Percentiles rank a stretch among this genome's conserved stretches.
phyloP scores from a whole-genome alignment of 2,329 filamentous ascomycete genomes.

The Apiospora arundinis region DNA sequence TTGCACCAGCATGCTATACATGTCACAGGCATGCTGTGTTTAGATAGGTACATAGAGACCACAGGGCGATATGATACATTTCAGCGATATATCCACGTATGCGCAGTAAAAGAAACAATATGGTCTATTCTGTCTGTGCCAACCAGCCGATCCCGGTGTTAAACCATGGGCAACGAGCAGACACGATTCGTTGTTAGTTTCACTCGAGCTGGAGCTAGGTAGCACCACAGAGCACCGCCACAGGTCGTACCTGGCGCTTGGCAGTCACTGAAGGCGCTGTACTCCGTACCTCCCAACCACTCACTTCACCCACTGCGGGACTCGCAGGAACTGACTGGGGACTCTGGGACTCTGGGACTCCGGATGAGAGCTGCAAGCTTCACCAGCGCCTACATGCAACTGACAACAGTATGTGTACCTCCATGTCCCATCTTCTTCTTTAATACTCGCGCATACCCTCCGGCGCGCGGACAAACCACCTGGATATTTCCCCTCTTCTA shows the following conservation, averaged over 20 bases:
- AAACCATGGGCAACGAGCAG: neutral
- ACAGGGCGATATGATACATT: neutral
- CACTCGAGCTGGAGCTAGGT: neutral
- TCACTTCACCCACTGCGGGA: neutral
- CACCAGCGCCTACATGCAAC: constrained; percentile 5
- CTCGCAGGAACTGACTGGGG: neutral
- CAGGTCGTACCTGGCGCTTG: constrained; percentile 16
- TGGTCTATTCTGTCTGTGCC: neutral
- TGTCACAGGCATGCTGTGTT: neutral
- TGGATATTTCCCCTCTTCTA: neutral
- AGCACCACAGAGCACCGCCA: constrained; percentile 8
- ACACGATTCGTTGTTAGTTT: constrained; percentile 1
- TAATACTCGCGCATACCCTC: constrained; percentile 2
- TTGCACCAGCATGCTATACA: neutral
- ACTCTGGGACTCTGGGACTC: too few relatives aligned
- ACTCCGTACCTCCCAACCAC: neutral
- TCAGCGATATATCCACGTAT: too few relatives aligned
- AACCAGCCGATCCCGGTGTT: neutral
- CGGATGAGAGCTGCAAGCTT: constrained; percentile 4
- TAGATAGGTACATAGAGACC: neutral
- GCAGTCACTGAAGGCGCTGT: neutral
- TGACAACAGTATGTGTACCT: neutral
- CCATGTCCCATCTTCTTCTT: neutral
- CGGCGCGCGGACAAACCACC: neutral
- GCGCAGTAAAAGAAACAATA: neutral